Percentiles rank a stretch among this genome's conserved stretches.
Conservation (phyloP, 768 basidiomycete genomes). For the Podaxis sp. region DNA sequence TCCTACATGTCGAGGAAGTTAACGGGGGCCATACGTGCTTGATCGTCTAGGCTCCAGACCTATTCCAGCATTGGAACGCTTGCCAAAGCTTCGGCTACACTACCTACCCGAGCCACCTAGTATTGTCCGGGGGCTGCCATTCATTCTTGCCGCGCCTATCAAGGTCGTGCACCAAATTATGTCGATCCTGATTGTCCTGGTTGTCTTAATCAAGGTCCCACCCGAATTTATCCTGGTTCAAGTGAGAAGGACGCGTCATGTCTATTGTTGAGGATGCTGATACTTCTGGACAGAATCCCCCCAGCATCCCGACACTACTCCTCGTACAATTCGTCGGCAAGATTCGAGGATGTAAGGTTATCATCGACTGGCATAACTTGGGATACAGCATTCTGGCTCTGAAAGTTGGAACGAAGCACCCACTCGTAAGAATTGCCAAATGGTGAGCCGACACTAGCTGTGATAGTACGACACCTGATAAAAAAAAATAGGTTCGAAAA, state of each 20-base stretch:
- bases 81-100: conserved; percentile 62
- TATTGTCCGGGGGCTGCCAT: conserved; percentile 55
- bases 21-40: not conserved
- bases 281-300: conserved; percentile 72
- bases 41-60: conserved; percentile 67
- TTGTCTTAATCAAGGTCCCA: conserved; percentile 59
- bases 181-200: conserved; percentile 59
- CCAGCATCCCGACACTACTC: conserved; percentile 90
- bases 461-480: not conserved
- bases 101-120: conserved; percentile 68
- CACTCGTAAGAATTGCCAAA: conserved; percentile 72
- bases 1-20: not conserved
- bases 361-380: conserved; percentile 99
- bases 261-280: not conserved
- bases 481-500: conserved; percentile 72
- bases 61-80: conserved; percentile 66
- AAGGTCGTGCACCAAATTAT: conserved; percentile 75
- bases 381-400: conserved; percentile 92
- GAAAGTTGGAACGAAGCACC: conserved; percentile 67
- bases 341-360: conserved; percentile 76
- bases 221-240: conserved; percentile 90
- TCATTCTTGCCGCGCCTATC: conserved; percentile 73
- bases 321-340: conserved; percentile 74
- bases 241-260: conserved; percentile 42
- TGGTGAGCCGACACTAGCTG: conserved; percentile 44